phyloP scores from a whole-genome alignment of 305 asterid genomes.

The Withania somnifera region DNA sequence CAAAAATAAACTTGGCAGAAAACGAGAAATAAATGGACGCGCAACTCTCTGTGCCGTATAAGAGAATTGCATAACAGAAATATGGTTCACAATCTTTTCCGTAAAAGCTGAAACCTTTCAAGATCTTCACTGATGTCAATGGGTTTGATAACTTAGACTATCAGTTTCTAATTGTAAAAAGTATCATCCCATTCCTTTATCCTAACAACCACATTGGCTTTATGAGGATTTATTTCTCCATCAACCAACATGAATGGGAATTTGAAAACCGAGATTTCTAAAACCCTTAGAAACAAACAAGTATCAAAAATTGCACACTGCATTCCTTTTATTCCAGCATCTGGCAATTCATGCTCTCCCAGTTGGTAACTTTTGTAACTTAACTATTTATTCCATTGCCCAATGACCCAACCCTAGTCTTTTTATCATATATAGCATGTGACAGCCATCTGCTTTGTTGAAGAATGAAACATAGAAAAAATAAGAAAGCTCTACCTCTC shows the following conservation, averaged over 20 bases:
- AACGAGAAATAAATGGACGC: neutral
- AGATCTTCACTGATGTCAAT: neutral
- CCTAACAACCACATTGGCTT: neutral
- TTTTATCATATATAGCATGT: neutral
- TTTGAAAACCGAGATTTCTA: neutral
- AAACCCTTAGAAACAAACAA: neutral
- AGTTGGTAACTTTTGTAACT: neutral
- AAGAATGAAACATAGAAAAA: neutral
- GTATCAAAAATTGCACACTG: neutral
- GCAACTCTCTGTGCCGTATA: neutral
- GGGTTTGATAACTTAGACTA: neutral
- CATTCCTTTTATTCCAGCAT: constrained; percentile 3
- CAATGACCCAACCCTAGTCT: neutral
- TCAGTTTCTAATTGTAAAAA: neutral
- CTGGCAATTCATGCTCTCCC: neutral
- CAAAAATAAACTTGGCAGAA: neutral
- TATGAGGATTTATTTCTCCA: neutral
- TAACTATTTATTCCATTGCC: neutral
- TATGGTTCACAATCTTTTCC: neutral
- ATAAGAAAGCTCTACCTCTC: neutral
- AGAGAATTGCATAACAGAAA: neutral
- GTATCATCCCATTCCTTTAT: neutral
- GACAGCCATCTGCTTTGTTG: neutral
- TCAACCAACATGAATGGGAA: neutral
- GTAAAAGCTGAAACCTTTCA: neutral